These are phyloP conservation scores for Boletus barrowsii DNA, from an alignment of 768 basidiomycete species.

Conservation along the genomic window DNA sequence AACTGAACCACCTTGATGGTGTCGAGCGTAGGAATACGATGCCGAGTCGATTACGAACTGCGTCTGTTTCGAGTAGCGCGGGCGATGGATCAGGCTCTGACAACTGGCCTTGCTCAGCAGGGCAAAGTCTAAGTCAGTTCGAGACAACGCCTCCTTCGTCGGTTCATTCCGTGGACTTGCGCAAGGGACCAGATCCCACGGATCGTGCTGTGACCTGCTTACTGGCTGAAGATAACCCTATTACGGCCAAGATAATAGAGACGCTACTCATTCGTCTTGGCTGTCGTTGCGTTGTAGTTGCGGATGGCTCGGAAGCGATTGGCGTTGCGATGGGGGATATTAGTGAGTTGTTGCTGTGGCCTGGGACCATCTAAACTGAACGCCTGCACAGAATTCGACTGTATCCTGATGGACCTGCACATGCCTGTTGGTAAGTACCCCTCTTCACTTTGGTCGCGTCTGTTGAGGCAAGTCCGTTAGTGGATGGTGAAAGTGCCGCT, in stretches of 20 bases:
- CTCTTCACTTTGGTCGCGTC: not conserved
- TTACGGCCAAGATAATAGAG: slow-evolving; percentile 96
- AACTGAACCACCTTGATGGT: slow-evolving; percentile 73
- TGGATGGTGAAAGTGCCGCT: slow-evolving; percentile 95
- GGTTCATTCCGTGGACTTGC: slow-evolving; percentile 79
- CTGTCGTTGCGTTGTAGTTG: slow-evolving; percentile 92
- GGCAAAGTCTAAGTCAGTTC: slow-evolving; percentile 50
- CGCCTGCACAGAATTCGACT: slow-evolving; percentile 74
- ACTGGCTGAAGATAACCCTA: slow-evolving; percentile 96
- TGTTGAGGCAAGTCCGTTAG: slow-evolving; percentile 36
- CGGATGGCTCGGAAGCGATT: slow-evolving; percentile 95
- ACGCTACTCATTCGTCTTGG: slow-evolving; percentile 91
- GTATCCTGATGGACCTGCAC: slow-evolving; percentile 91
- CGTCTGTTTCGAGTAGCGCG: slow-evolving; percentile 79
- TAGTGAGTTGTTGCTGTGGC: slow-evolving; percentile 53
- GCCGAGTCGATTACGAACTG: slow-evolving; percentile 84
- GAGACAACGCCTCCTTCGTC: slow-evolving; percentile 76
- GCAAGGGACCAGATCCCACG: slow-evolving; percentile 69
- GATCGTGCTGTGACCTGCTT: slow-evolving; percentile 92
- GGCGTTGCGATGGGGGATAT: slow-evolving; percentile 97
- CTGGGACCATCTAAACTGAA: slow-evolving; percentile 3
- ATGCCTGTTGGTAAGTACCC: slow-evolving; percentile 83
- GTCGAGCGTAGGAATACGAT: slow-evolving; percentile 78
- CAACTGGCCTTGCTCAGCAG: slow-evolving; percentile 60
- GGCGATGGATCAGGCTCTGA: slow-evolving; percentile 80